phyloP scores from a whole-genome alignment of 2,329 filamentous ascomycete species.

The Pezicula carpinea region DNA sequence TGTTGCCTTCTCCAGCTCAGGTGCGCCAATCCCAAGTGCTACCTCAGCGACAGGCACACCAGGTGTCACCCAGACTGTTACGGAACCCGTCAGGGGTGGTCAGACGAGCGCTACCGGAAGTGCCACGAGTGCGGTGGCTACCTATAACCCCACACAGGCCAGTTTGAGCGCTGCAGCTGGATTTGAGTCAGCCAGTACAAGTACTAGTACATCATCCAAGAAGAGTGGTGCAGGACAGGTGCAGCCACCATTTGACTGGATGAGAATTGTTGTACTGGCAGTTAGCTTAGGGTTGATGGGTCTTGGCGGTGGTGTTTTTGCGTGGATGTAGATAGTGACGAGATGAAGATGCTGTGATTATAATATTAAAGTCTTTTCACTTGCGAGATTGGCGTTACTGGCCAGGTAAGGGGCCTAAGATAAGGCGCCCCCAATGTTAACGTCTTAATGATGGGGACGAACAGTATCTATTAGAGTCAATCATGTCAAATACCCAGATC shows the following conservation, averaged over 20 bases:
- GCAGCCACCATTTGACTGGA: constrained; percentile 23
- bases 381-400: too few relatives aligned
- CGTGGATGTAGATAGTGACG: constrained; percentile 10
- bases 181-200: constrained; percentile 13
- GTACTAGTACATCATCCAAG: constrained; percentile 11
- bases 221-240: constrained; percentile 19
- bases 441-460: too few relatives aligned
- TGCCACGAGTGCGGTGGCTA: constrained; percentile 12
- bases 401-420: too few relatives aligned
- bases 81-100: not conserved
- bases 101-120: constrained; percentile 9
- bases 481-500: too few relatives aligned
- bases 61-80: constrained; percentile 4
- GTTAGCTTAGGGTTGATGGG: constrained; percentile 17
- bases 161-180: constrained; percentile 23
- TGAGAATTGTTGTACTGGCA: constrained; percentile 15
- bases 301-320: constrained; percentile 22
- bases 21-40: constrained; percentile 7
- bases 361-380: too few relatives aligned
- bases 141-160: constrained; percentile 22
- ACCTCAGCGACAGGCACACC: constrained; percentile 3
- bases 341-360: not conserved
- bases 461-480: too few relatives aligned
- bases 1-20: constrained; percentile 8
- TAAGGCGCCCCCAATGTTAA: too few relatives aligned